Base-by-base conservation (phyloP, 257 asterid species). In the Prunella vulgaris region DNA sequence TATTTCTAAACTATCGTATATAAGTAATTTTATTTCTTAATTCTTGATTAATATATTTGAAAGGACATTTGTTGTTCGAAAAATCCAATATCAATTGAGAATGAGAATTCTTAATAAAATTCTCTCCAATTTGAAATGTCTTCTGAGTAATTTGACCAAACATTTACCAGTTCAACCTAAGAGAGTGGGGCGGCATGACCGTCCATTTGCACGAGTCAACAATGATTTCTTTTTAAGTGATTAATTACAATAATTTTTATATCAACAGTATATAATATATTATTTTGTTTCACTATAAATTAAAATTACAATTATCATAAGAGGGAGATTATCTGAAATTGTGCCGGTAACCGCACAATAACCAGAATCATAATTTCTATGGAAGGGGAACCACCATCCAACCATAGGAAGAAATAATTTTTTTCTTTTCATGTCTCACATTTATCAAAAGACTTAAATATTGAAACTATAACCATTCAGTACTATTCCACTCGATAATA, bases 151-250 rank as follows among this genome's bases (percentile, higher is more conserved):
- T 46, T 46, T 27, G 38, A 60, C 25, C 28, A 20, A 4, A 4
- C 24, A 20, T 57, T 42, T 40, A 38, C 33, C 13, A 44, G 38
- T 61, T 33, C 65, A 38, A 68, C 77, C 54, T 5, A 5, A 4
- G 42, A 10, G 68, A 58, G 49, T 67, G 69, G 54, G 21, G 35
- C 18, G 52, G 38, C 77, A 73, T n/a, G 28, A 1, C 1, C 72
- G 66, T 30, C 60, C 17, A 22, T 63, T 72, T 25, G 21, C 57
- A 35, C 22, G 28, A 49, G 7, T 30, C 35, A 15, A 42, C 32
- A 54, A 21, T 56, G 25, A 9, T 48, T 5, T 12, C 12, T 10
- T 65, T 65, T 15, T 42, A 42, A 48, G 48, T 69, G 3, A 22
- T 69, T 40, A 24, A 35, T 24, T 5, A 32, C 30, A 56, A 35